A percentile compares a stretch with the other conserved stretches of the same genome.
These are phyloP conservation scores for Picea glauca DNA, from an alignment of 75 land plant species.

Conservation along the genomic window DNA sequence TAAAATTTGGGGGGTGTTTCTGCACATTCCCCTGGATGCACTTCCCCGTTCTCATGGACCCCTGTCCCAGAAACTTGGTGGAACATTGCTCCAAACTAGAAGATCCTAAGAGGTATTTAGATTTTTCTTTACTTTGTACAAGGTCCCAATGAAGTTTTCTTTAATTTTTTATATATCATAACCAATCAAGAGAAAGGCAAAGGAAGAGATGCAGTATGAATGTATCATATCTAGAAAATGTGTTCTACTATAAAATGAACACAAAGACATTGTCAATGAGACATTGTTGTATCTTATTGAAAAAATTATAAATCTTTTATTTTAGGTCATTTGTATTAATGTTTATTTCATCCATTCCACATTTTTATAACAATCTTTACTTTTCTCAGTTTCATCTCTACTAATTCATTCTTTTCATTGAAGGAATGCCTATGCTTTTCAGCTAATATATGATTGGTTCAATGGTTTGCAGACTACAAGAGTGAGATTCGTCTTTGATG, in stretches of 20 bases:
- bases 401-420: not conserved
- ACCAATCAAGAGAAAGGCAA: too few species aligned
- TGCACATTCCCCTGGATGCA: too few species aligned
- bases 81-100: not conserved
- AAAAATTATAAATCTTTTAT: not conserved
- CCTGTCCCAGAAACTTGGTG: not conserved
- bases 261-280: not conserved
- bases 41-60: not conserved
- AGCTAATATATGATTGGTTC: constrained; percentile 10
- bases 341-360: not conserved
- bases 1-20: too few species aligned
- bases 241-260: too few species aligned
- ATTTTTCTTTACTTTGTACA: not conserved
- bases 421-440: not conserved
- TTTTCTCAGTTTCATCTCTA: not conserved
- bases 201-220: too few species aligned
- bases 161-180: not conserved
- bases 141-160: not conserved
- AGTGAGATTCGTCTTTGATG: constrained; percentile 89
- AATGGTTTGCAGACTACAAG: constrained; percentile 66
- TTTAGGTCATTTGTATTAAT: too few species aligned
- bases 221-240: too few species aligned
- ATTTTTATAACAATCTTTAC: not conserved
- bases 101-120: not conserved
- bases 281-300: not conserved